Conservation (phyloP, 2,329 filamentous ascomycete species). For the Sclerotinia minor region DNA sequence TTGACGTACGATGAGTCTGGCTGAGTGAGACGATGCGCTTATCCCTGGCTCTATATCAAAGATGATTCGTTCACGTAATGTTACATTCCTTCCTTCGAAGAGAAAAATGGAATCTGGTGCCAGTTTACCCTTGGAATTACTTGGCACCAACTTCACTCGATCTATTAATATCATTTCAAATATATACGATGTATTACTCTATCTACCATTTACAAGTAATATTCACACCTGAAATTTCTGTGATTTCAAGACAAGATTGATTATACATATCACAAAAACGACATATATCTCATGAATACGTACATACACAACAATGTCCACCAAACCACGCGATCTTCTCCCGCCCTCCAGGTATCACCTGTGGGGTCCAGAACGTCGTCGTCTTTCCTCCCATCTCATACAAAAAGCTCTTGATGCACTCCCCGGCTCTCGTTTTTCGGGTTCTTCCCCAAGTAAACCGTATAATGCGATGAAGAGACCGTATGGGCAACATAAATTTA, state of each 20-base stretch:
- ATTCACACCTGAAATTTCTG: background rate
- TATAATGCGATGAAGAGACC: constrained; percentile 10
- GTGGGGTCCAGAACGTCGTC: constrained; percentile 14
- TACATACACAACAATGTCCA: background rate
- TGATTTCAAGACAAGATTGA: no score
- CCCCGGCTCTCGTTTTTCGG: constrained; percentile 1
- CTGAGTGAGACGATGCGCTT: background rate
- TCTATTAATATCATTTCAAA: background rate
- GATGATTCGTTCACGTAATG: constrained; percentile 14
- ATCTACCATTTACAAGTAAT: background rate
- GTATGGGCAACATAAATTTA: background rate
- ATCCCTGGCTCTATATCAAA: background rate
- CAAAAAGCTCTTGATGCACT: constrained; percentile 12
- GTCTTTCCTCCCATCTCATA: constrained; percentile 10
- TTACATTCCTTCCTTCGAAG: constrained; percentile 6
- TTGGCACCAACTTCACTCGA: background rate
- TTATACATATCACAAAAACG: background rate
- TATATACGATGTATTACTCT: background rate
- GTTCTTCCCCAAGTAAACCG: background rate
- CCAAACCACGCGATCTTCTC: background rate
- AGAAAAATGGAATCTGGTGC: background rate
- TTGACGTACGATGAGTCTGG: constrained; percentile 15
- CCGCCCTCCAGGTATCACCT: constrained; percentile 2
- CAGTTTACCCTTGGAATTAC: background rate
- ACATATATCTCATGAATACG: background rate